Percentiles rank a stretch among this genome's conserved stretches.
Conservation (phyloP, 495 filamentous ascomycete genomes). For the Stereocaulon alpinum region DNA sequence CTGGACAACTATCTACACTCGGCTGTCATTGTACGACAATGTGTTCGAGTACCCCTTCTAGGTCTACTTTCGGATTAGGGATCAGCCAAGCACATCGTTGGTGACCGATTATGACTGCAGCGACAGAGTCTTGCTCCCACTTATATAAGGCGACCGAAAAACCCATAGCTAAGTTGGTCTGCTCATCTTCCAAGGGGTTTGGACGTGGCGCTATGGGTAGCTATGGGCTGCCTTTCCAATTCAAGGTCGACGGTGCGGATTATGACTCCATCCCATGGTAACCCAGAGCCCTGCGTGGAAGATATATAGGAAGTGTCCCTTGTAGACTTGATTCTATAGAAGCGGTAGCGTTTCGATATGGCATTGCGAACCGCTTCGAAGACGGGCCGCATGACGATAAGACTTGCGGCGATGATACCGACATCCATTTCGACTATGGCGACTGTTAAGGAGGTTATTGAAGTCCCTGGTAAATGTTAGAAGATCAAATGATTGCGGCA, state of each 20-base stretch:
- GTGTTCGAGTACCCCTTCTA: too few species aligned
- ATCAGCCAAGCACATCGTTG: too few species aligned
- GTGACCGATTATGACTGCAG: too few species aligned
- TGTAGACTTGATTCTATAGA: not conserved
- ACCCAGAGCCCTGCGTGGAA: not conserved
- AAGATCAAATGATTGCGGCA: not conserved
- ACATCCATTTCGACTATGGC: conserved; percentile 15
- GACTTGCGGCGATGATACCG: conserved; percentile 17
- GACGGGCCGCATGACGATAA: conserved; percentile 17
- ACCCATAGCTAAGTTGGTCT: not conserved
- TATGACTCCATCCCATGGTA: conserved; percentile 1
- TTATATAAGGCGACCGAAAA: too few species aligned
- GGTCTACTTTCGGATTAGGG: too few species aligned
- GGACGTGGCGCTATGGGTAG: not conserved
- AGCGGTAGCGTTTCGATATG: not conserved
- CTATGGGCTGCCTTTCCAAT: conserved; percentile 6
- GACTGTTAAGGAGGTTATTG: conserved; percentile 1
- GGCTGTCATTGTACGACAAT: too few species aligned
- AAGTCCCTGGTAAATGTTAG: conserved; percentile 1
- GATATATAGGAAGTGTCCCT: not conserved
- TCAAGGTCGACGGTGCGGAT: conserved; percentile 14
- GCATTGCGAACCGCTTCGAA: conserved; percentile 3
- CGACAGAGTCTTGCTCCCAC: too few species aligned
- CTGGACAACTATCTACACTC: too few species aligned
- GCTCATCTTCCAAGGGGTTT: not conserved